These are phyloP conservation scores for Millerago galiae DNA, from an alignment of 805 yeast species.

Conservation along the genomic window DNA sequence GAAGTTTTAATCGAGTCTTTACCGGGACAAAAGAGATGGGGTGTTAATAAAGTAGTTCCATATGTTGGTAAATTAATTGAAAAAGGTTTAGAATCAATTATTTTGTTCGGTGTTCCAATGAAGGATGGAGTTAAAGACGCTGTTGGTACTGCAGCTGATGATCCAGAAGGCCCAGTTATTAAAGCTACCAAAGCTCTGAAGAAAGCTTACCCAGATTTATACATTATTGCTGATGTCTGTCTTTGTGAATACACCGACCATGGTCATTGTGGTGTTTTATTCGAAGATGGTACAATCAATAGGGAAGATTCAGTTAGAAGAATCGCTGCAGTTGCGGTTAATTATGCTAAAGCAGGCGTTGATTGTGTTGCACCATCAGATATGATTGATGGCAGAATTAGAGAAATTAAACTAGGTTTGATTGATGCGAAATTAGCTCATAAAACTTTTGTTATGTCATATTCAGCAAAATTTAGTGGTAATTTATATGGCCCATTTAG, in stretches of 20 bases:
- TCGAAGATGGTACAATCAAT: slow-evolving; percentile 81
- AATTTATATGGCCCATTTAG: slow-evolving; percentile 93
- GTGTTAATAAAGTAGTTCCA: slow-evolving; percentile 70
- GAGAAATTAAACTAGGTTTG: slow-evolving; percentile 80
- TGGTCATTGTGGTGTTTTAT: slow-evolving; percentile 94
- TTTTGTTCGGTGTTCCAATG: slow-evolving; percentile 87
- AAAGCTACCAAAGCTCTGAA: slow-evolving; percentile 62
- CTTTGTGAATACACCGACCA: slow-evolving; percentile 94
- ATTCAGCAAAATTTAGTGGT: slow-evolving; percentile 91
- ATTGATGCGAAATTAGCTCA: slow-evolving; percentile 80
- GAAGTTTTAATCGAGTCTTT: slow-evolving; percentile 67
- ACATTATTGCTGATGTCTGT: slow-evolving; percentile 91
- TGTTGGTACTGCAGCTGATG: slow-evolving; percentile 87
- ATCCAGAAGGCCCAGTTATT: slow-evolving; percentile 94
- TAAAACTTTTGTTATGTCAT: slow-evolving; percentile 83
- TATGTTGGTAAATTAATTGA: slow-evolving; percentile 62
- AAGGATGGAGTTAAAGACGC: slow-evolving; percentile 72
- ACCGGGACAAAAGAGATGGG: slow-evolving; percentile 86
- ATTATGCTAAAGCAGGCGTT: slow-evolving; percentile 94
- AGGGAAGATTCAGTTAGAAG: slow-evolving; percentile 70
- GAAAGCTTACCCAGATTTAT: slow-evolving; percentile 69
- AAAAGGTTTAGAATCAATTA: slow-evolving; percentile 82
- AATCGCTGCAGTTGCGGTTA: slow-evolving; percentile 90
- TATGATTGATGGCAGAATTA: slow-evolving; percentile 93
- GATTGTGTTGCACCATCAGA: slow-evolving; percentile 95